Evolutionary conservation across 352 stramenopile species (phyloP).

Genomic region (Pythium biforme): DNA sequence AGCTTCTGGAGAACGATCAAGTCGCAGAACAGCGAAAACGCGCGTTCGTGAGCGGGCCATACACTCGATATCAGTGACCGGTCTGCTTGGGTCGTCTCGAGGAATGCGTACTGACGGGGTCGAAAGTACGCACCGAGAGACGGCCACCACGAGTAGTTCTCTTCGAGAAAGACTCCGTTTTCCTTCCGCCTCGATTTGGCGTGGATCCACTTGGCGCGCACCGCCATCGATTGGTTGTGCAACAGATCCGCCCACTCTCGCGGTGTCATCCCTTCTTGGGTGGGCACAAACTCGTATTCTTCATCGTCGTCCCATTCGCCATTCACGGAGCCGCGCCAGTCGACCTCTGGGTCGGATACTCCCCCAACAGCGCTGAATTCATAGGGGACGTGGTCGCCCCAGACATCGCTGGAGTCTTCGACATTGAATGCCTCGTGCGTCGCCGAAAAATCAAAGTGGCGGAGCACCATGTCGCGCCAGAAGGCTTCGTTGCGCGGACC

Average conservation of each 20-base stretch:
- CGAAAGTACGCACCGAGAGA: constrained; percentile 3
- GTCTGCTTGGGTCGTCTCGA: neutral
- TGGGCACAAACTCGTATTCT: too few relatives aligned
- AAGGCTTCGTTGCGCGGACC: neutral
- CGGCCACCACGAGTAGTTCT: neutral
- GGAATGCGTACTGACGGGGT: constrained; percentile 2
- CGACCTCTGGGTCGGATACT: too few relatives aligned
- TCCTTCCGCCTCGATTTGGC: neutral
- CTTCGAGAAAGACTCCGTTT: neutral
- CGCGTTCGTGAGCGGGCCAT: constrained; percentile 3
- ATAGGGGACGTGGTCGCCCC: neutral
- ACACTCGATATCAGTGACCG: too few relatives aligned
- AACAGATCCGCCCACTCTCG: too few relatives aligned
- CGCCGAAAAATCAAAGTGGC: constrained; percentile 6
- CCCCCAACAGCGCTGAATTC: neutral
- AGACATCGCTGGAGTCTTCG: neutral
- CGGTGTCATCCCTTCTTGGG: too few relatives aligned
- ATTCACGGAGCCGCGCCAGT: too few relatives aligned
- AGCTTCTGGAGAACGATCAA: constrained; percentile 1
- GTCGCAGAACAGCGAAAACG: constrained; percentile 14
- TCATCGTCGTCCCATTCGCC: too few relatives aligned
- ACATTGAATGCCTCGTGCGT: neutral
- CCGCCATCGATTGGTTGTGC: too few relatives aligned
- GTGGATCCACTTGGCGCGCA: too few relatives aligned
- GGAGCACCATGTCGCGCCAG: constrained; percentile 5